Evolutionary conservation across 805 yeast genomes (phyloP).

Genomic region (Candida maesae): DNA sequence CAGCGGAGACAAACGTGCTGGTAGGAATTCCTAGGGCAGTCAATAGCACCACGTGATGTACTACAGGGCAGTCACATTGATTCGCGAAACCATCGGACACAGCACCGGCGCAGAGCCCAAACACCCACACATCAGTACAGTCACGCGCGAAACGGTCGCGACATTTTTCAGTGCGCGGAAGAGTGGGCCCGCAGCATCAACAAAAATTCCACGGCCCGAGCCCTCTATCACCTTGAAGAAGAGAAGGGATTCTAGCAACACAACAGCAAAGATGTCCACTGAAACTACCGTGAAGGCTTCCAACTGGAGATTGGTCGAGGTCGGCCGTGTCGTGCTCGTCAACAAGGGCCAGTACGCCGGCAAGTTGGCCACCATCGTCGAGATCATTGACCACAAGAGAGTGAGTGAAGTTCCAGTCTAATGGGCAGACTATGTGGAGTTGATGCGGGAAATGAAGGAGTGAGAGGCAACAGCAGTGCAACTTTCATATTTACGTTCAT

Average conservation of each 20-base stretch:
- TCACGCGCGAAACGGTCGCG: slow-evolving; percentile 1
- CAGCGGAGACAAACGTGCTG: too few species aligned
- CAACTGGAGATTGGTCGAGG: slow-evolving; percentile 99
- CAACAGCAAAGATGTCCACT: slow-evolving; percentile 48
- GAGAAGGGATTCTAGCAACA: background rate
- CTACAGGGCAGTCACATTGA: too few species aligned
- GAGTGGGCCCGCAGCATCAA: too few species aligned
- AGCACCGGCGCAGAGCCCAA: too few species aligned
- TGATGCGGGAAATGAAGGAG: too few species aligned
- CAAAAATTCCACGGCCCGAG: slow-evolving; percentile 12
- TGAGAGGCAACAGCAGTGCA: too few species aligned
- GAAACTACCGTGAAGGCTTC: slow-evolving; percentile 85
- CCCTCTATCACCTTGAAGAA: slow-evolving; percentile 1
- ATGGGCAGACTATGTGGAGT: too few species aligned
- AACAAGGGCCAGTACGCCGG: slow-evolving; percentile 69
- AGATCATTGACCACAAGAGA: slow-evolving; percentile 98
- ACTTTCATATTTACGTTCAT: too few species aligned
- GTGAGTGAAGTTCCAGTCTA: too few species aligned
- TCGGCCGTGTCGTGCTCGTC: slow-evolving; percentile 97
- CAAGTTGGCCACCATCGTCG: slow-evolving; percentile 95
- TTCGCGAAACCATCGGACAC: too few species aligned
- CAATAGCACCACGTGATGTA: too few species aligned
- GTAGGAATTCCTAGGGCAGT: background rate
- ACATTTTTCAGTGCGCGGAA: slow-evolving; percentile 7
- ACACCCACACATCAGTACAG: slow-evolving; percentile 1